Evolutionary conservation across 2,329 filamentous ascomycete species (phyloP).

Genomic region (Paraphoma sp.): DNA sequence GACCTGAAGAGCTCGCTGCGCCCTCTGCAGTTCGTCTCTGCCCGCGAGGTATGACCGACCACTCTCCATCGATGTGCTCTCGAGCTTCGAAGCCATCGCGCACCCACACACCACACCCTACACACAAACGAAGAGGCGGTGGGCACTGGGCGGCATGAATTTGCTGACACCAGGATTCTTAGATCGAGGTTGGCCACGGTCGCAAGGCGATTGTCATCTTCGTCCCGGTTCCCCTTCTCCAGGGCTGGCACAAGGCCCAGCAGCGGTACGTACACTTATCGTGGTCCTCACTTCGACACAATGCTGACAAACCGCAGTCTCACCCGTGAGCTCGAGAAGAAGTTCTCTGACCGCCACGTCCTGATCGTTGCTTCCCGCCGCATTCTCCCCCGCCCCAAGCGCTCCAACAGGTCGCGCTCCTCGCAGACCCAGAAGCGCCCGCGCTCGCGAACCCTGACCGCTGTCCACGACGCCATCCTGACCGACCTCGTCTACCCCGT

Average conservation of each 20-base stretch:
- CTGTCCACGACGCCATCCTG: conserved; percentile 98
- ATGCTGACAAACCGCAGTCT: conserved; percentile 64
- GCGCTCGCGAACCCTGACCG: conserved; percentile 95
- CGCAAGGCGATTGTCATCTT: conserved; percentile 99
- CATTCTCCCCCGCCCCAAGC: conserved; percentile 98
- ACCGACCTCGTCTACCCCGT: conserved; percentile 98
- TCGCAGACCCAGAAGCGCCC: conserved; percentile 98
- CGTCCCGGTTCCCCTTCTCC: conserved; percentile 98
- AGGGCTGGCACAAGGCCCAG: conserved; percentile 99
- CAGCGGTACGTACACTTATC: conserved; percentile 80
- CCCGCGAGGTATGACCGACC: conserved; percentile 89
- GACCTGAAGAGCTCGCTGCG: conserved; percentile 96
- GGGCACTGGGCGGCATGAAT: conserved; percentile 61
- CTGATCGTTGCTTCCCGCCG: conserved; percentile 98
- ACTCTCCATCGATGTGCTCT: conserved; percentile 32
- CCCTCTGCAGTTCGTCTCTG: conserved; percentile 98
- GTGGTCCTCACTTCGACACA: too few species aligned
- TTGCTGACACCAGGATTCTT: conserved; percentile 64
- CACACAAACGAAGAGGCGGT: conserved; percentile 58
- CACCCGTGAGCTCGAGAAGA: conserved; percentile 99
- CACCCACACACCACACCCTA: conserved; percentile 25
- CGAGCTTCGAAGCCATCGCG: conserved; percentile 32
- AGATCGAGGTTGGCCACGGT: conserved; percentile 99
- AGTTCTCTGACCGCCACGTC: conserved; percentile 99
- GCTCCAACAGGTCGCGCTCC: conserved; percentile 94